phyloP scores from a whole-genome alignment of 805 yeast genomes.

The Cyberlindnera xylosilytica region DNA sequence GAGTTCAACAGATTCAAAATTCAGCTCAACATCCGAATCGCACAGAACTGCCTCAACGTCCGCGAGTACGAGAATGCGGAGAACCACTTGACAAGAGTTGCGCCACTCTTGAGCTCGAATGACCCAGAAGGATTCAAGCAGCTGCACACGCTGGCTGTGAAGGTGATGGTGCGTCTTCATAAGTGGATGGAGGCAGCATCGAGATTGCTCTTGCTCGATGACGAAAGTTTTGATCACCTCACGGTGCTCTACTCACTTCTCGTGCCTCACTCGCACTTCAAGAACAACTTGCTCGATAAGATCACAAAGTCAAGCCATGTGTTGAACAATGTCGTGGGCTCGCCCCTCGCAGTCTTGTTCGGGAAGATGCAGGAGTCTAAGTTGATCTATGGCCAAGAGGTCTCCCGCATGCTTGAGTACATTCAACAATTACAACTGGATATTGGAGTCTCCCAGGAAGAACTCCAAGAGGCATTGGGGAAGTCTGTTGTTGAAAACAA shows the following conservation, averaged over 20 bases:
- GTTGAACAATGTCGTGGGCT: conserved; percentile 1
- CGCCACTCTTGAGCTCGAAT: conserved; percentile 9
- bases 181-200: conserved; percentile 25
- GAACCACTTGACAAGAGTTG: conserved; percentile 20
- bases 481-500: conserved; percentile 20
- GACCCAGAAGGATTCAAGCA: conserved; percentile 1
- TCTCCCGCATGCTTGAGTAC: neutral
- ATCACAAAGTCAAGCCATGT: conserved; percentile 10
- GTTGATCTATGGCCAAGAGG: conserved; percentile 19
- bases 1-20: conserved; percentile 17
- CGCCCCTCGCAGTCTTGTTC: conserved; percentile 15
- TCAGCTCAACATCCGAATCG: conserved; percentile 19
- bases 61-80: conserved; percentile 22
- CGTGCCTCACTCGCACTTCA: conserved; percentile 14
- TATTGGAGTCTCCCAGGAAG: conserved; percentile 4
- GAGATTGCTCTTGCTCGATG: conserved; percentile 13
- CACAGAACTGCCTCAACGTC: conserved; percentile 13
- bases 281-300: conserved; percentile 10
- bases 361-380: conserved; percentile 14
- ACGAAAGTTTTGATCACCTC: conserved; percentile 9
- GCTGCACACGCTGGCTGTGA: conserved; percentile 12
- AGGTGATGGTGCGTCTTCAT: conserved; percentile 18
- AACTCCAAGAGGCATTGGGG: conserved; percentile 4
- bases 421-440: conserved; percentile 3
- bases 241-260: conserved; percentile 16